A percentile compares a stretch with the other conserved stretches of the same genome.
Evolutionary conservation across 2,329 filamentous ascomycete genomes (phyloP).

Genomic region (Sclerotinia subarctica): DNA sequence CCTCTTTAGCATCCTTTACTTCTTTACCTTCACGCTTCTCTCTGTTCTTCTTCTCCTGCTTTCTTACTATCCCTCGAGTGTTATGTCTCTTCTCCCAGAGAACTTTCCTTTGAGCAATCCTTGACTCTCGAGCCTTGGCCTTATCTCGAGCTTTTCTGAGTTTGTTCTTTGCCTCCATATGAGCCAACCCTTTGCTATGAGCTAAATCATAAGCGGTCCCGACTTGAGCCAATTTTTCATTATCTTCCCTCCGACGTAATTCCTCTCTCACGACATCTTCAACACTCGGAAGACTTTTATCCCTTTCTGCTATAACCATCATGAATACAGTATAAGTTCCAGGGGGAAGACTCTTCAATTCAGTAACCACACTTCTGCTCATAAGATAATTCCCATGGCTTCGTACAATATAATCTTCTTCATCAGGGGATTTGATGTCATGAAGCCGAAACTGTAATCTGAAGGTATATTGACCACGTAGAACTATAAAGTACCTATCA

Average conservation of each 20-base stretch:
- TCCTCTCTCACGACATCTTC: constrained; percentile 57
- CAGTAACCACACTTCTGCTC: constrained; percentile 56
- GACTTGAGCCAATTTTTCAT: constrained; percentile 58
- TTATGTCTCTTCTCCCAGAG: constrained; percentile 50
- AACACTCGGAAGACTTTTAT: constrained; percentile 45
- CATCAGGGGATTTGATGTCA: constrained; percentile 47
- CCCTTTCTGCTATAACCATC: constrained; percentile 51
- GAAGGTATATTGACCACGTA: constrained; percentile 56
- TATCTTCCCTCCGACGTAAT: constrained; percentile 47
- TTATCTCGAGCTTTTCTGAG: constrained; percentile 37
- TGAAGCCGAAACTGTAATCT: constrained; percentile 50
- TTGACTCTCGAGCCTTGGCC: constrained; percentile 38
- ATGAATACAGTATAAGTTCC: constrained; percentile 58
- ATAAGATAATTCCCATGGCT: constrained; percentile 58
- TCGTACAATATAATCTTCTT: constrained; percentile 58
- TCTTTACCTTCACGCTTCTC: constrained; percentile 42
- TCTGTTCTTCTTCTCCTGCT: constrained; percentile 43
- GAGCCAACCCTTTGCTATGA: constrained; percentile 54
- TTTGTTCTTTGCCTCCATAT: constrained; percentile 50
- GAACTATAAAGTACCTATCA: constrained; percentile 58
- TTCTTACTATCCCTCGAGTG: constrained; percentile 41
- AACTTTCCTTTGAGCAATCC: constrained; percentile 47
- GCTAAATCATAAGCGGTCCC: constrained; percentile 59
- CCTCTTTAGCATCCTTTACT: constrained; percentile 43
- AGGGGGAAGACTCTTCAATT: constrained; percentile 53